Base-by-base conservation (phyloP, 2,329 filamentous ascomycete species). In the Fusarium poae region DNA sequence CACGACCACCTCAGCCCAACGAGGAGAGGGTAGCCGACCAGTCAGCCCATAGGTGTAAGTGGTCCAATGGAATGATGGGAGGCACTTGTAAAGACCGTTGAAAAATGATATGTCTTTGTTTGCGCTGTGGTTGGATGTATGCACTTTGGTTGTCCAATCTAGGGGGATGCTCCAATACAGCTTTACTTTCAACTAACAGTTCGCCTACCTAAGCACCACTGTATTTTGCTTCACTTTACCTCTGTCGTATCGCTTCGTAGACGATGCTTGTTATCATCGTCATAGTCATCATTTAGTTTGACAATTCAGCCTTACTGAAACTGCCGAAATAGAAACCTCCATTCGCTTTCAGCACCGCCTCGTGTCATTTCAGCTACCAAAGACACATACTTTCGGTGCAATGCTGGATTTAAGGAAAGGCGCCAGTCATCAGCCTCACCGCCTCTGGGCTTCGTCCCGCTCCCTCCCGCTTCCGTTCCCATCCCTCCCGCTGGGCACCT, bases 371-470 rank as follows among this genome's bases (percentile, higher is more conserved):
- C 67, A 70, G 67, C 67, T 64, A 53, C 44, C 27, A 46, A 44
- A 39, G 49, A 32, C 50, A 52, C 42, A 43, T 51, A 29, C 15
- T 44, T 46, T 63, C 40, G 32, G 53, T 67, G 51, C 23, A 40
- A 51, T 54, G 48, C 57, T 53, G 62, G 53, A 46, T 45, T 65
- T 50, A 43, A 52, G 42, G 57, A 27, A 25, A 53, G 57, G 45
- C 66, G 56, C 62, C 55, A 67, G 67, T 57, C 53, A 73, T 64
- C 71, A 73, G 69, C 63, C 71, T 73, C 71, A 73, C 71, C 71
- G 71, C 71, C 71, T 74, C 69, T 73, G 69, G 54, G 64, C 65
- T 54, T 65, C 71, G 71, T 73, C 71, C 71, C 71, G 71, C 69
- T 74, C 71, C 71, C 67, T 70, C 56, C 67, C 67, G 67, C 52